Conservation (phyloP, 2,329 filamentous ascomycete species). For the Neopestalotiopsis rosae region DNA sequence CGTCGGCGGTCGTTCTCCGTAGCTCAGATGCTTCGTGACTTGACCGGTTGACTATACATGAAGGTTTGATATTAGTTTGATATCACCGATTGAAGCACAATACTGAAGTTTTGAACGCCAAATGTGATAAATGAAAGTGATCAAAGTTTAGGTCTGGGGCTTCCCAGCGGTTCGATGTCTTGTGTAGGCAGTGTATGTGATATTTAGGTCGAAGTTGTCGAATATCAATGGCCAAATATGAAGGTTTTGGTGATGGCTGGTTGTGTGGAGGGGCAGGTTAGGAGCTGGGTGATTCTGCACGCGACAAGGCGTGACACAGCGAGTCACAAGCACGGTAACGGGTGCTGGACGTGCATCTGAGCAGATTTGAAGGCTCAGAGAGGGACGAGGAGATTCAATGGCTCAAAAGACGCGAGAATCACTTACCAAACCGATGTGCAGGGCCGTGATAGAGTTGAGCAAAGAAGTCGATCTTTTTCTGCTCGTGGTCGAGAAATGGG, state of each 20-base stretch:
- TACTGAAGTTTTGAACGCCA: too few species aligned
- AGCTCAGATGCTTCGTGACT: not conserved
- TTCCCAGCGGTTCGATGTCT: too few species aligned
- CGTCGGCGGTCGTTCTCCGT: too few species aligned
- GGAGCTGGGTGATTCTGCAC: constrained; percentile 26
- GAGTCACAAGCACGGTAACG: constrained; percentile 12
- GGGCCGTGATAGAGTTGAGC: constrained; percentile 23
- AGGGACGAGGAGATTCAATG: constrained; percentile 22
- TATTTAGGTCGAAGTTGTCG: not conserved
- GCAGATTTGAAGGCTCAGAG: constrained; percentile 13
- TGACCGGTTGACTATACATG: not conserved
- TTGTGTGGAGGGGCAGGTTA: constrained; percentile 17
- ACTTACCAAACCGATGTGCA: constrained; percentile 24
- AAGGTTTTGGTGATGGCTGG: not conserved
- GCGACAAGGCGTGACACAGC: constrained; percentile 35
- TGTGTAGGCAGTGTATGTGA: not conserved
- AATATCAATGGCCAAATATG: not conserved
- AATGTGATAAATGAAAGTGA: too few species aligned
- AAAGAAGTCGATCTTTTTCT: constrained; percentile 21
- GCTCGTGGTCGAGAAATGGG: constrained; percentile 17
- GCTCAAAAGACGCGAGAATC: constrained; percentile 31
- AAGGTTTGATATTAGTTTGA: not conserved
- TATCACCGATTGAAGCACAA: not conserved
- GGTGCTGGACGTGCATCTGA: constrained; percentile 29
- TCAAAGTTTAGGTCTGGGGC: too few species aligned